phyloP scores from a whole-genome alignment of 805 yeast genomes.

The Candida takata region DNA sequence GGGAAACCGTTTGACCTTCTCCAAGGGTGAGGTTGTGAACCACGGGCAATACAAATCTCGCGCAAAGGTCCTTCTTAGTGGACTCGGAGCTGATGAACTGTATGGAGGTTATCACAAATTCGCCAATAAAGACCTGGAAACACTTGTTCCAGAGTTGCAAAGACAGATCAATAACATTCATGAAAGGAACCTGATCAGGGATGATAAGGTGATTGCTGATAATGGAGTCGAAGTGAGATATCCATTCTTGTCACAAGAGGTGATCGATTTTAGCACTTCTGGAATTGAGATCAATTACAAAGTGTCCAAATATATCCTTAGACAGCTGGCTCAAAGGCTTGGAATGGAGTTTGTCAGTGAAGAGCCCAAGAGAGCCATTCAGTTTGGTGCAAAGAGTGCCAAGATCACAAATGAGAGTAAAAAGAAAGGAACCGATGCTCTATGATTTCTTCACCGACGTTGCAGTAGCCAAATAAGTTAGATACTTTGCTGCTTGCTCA shows the following conservation, averaged over 20 bases:
- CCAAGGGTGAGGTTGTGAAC: conserved; percentile 10
- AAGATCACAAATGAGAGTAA: conserved; percentile 79
- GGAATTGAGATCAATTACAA: conserved; percentile 44
- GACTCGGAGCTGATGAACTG: conserved; percentile 95
- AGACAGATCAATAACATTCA: conserved; percentile 70
- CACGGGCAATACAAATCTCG: conserved; percentile 35
- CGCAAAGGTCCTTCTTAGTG: conserved; percentile 75
- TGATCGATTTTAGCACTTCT: conserved; percentile 43
- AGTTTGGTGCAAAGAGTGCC: conserved; percentile 94
- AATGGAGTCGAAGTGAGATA: conserved; percentile 91
- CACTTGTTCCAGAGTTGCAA: conserved; percentile 52
- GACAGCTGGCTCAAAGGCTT: conserved; percentile 51
- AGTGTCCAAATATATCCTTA: conserved; percentile 47
- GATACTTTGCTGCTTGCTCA: conserved; percentile 46
- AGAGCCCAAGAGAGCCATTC: conserved; percentile 91
- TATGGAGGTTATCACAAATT: conserved; percentile 95
- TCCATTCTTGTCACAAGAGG: conserved; percentile 67
- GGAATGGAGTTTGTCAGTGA: conserved; percentile 49
- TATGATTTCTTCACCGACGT: conserved; percentile 6
- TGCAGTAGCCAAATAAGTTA: conserved; percentile 25
- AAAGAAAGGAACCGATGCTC: conserved; percentile 64
- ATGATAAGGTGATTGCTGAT: conserved; percentile 76
- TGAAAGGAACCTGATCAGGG: conserved; percentile 79
- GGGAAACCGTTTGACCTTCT: conserved; percentile 25
- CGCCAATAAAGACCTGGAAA: conserved; percentile 34